Evolutionary conservation across 257 asterid genomes (phyloP), one percentile per base, ranked within the genome.

Genomic region (Solanum peruvianum): DNA sequence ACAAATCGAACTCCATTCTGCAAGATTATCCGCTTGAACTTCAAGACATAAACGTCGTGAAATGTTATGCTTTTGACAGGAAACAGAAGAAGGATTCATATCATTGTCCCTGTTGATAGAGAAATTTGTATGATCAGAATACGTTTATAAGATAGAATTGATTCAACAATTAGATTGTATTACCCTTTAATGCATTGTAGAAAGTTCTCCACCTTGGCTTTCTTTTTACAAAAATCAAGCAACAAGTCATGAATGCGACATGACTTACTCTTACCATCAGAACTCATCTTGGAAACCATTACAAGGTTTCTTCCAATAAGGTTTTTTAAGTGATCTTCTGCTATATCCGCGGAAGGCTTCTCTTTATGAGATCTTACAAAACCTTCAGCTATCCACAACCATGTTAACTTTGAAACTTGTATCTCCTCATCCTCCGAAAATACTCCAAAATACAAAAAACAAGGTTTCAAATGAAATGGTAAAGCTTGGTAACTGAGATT

Each of bases 171-270:
- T 14, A 44, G 56, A 3, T 15, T 31, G 13, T 70, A 31, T 70
- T 70, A 20, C 86, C 64, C 11, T 18, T 49, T 20, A 3, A 77
- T 42, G 21, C 21, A 80, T 41, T 85, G 76, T 9, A 15, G n/a
- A 21, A 85, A 85, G 1, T 85, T 76, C 47, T 77, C 82, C 29
- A 20, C 2, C 77, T 70, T 18, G 4, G 82, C 73, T 77, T 66
- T 88, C 33, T 41, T 25, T 0, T 37, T 9, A 64, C 90, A 88
- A 9, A 88, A 67, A 33, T 85, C 78, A 47, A 14, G 66, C 35
- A 85, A n/a, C 67, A 37, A 12, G 37, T 88, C 90, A 78, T 88
- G 88, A 47, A 85, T 27, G 18, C 83, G 86, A 39, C 90, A 85
- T 33, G 88, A 4, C 86, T 66, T 85, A 1, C 16, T 69, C 62